These are phyloP conservation scores for Penicillium silybi DNA, from an alignment of 495 filamentous ascomycete genomes.

Conservation along the genomic window DNA sequence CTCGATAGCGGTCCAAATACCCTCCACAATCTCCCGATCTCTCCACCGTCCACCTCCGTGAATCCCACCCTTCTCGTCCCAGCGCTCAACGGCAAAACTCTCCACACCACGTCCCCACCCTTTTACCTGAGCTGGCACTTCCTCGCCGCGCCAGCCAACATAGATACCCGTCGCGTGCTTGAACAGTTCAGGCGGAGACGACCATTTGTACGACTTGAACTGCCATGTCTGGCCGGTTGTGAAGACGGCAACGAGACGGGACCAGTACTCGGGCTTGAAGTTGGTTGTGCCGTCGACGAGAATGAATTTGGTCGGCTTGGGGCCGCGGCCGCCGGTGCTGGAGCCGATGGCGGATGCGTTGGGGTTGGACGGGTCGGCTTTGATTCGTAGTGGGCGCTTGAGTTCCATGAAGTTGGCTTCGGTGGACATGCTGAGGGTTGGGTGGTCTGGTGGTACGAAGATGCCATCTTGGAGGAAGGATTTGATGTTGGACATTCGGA, in stretches of 20 bases:
- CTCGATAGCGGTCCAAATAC: constrained; percentile 88
- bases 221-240: constrained; percentile 98
- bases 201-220: constrained; percentile 98
- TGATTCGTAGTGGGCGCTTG: constrained; percentile 69
- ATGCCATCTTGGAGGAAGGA: constrained; percentile 84
- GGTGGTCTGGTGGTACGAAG: constrained; percentile 73
- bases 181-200: constrained; percentile 83
- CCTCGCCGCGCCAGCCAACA: constrained; percentile 87
- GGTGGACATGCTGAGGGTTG: constrained; percentile 53
- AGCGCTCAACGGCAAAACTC: constrained; percentile 73
- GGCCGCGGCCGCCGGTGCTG: constrained; percentile 38
- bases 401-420: constrained; percentile 77
- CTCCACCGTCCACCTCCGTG: constrained; percentile 70
- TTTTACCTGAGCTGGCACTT: constrained; percentile 67
- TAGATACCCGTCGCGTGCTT: constrained; percentile 80
- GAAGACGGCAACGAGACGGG: constrained; percentile 92
- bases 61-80: constrained; percentile 53
- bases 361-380: constrained; percentile 38
- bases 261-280: constrained; percentile 98
- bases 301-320: constrained; percentile 78
- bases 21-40: constrained; percentile 90
- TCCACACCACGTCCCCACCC: constrained; percentile 82
- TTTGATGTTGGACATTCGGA: constrained; percentile 97
- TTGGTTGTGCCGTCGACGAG: constrained; percentile 87
- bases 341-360: constrained; percentile 22